Evolutionary conservation across 1,139 yeast genomes (phyloP).

Genomic region (Arxiozyma slooffiae): DNA sequence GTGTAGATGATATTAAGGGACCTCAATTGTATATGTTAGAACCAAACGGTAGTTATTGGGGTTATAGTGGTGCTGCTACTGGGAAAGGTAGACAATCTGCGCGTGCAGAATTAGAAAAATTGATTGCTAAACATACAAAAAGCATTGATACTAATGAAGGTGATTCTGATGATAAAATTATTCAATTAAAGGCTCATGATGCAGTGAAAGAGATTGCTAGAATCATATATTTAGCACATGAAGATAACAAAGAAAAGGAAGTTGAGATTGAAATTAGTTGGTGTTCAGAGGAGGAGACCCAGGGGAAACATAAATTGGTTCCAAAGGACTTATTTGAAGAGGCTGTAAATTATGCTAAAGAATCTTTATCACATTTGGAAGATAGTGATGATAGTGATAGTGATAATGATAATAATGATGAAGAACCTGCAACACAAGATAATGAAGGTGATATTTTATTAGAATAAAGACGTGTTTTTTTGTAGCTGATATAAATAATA

Average conservation of each 20-base stretch:
- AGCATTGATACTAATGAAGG: not conserved
- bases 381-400: slow-evolving; percentile 40
- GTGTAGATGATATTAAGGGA: slow-evolving; percentile 76
- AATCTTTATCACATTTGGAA: slow-evolving; percentile 69
- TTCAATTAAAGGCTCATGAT: slow-evolving; percentile 60
- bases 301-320: slow-evolving; percentile 67
- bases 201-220: slow-evolving; percentile 92
- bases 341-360: slow-evolving; percentile 74
- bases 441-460: slow-evolving; percentile 2
- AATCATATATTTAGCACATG: slow-evolving; percentile 88
- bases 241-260: slow-evolving; percentile 94
- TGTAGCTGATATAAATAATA: not conserved
- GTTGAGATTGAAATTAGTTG: slow-evolving; percentile 92
- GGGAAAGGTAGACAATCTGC: slow-evolving; percentile 98
- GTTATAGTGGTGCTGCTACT: slow-evolving; percentile 92
- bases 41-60: slow-evolving; percentile 97
- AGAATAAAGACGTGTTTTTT: not conserved
- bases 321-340: slow-evolving; percentile 71
- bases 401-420: slow-evolving; percentile 10
- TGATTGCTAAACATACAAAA: slow-evolving; percentile 29
- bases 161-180: slow-evolving; percentile 6
- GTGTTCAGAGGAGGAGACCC: slow-evolving; percentile 67
- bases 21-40: slow-evolving; percentile 93
- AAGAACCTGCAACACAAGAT: not conserved
- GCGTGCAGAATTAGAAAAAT: slow-evolving; percentile 87